These are phyloP conservation scores for Leishmania mexicana DNA, from an alignment of 208 protist species.

Conservation along the genomic window DNA sequence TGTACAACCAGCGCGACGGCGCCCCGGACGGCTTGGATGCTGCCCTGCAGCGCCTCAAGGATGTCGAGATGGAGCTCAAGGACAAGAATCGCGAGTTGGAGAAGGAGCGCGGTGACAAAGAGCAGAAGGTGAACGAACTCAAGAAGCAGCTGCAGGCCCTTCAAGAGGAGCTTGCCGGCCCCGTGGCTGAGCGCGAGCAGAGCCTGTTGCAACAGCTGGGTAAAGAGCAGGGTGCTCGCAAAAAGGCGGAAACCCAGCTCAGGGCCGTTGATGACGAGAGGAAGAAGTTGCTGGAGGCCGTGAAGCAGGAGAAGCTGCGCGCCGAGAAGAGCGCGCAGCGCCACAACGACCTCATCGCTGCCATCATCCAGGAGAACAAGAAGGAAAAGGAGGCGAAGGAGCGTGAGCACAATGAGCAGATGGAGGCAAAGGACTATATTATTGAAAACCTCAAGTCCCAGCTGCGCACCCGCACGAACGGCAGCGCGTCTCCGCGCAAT, in stretches of 20 bases:
- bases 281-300: constrained; percentile 55
- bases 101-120: constrained; percentile 41
- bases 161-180: constrained; percentile 32
- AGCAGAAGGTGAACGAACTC: constrained; percentile 31
- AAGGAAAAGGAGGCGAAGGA: constrained; percentile 88
- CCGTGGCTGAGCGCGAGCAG: constrained; percentile 48
- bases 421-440: constrained; percentile 78
- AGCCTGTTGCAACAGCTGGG: constrained; percentile 46
- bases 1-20: constrained; percentile 72
- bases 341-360: constrained; percentile 82
- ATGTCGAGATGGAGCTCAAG: constrained; percentile 63
- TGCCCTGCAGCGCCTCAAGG: constrained; percentile 54
- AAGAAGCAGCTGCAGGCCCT: constrained; percentile 46
- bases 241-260: constrained; percentile 45
- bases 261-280: constrained; percentile 51
- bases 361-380: constrained; percentile 85
- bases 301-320: constrained; percentile 67
- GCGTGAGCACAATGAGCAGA: constrained; percentile 79
- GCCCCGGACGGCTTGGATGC: constrained; percentile 63
- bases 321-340: constrained; percentile 63
- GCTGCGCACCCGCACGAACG: constrained; percentile 54
- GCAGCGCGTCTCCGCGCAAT: constrained; percentile 37
- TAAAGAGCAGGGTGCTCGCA: constrained; percentile 45
- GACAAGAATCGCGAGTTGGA: constrained; percentile 49
- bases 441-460: constrained; percentile 79